Evolutionary conservation across 1,139 yeast species (phyloP), one percentile per base, ranked within the genome.

Genomic region (Maudiozyma humilis): DNA sequence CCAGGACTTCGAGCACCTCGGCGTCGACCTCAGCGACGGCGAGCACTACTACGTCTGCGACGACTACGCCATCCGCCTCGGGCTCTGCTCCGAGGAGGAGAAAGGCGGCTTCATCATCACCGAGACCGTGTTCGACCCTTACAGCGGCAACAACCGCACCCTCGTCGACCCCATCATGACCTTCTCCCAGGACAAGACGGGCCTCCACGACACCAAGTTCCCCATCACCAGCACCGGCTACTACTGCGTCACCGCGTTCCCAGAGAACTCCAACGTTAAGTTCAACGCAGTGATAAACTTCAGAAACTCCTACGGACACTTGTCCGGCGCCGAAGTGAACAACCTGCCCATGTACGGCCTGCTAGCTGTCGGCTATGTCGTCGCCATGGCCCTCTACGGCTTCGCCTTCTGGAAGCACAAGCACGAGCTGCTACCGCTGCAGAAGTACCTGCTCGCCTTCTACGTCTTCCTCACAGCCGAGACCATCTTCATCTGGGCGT

Each of bases 311-410:
- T 91, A 75, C 65, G 98, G 98, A 44, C 77, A 85, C 50, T 70
- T 91, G 48, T 77, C 94, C 33, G 98, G 95, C 4, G 72, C 91
- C 42, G 95, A 91, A 62, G 82, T 87, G 51, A 96, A 97, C 20
- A 87, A 89, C 58, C 72, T 91, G 51, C 88, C 95, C 4, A 78
- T 89, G 32, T 93, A 86, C 62, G 97, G 96, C 1, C 76, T 85
- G 20, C 71, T 89, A 54, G 86, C 96, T 1, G 70, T 91, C 42
- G 79, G 85, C 41, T 93, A 91, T 60, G 86, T 84, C 13, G 82
- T 86, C 38, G 81, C 88, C 4, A 72, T 88, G 59, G 81, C 86
- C 10, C 71, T 85, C 47, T 93, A 88, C 71, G 81, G 86, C 30
- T 89, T 87, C 68, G 87, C 86, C 51, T 86, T 86, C 60, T 81